A percentile compares a stretch with the other conserved stretches of the same genome.
Evolutionary conservation across 2,329 filamentous ascomycete genomes (phyloP).

Genomic region (Sclerotinia minor): DNA sequence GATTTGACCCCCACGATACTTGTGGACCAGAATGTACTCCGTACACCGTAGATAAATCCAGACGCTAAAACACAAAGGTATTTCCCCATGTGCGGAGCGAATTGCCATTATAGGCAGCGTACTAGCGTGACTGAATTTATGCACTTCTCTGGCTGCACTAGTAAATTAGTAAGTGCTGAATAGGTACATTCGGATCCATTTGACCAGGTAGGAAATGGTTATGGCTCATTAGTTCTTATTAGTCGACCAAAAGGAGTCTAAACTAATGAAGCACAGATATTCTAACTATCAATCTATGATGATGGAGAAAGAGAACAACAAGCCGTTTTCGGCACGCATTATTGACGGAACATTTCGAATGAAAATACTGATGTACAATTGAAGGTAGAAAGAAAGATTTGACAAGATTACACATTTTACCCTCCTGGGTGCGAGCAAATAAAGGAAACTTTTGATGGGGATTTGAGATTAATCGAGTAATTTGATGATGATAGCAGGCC

Average conservation of each 20-base stretch:
- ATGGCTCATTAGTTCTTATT: neutral
- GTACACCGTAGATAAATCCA: no score
- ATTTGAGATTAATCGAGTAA: neutral
- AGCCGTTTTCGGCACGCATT: neutral
- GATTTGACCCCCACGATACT: neutral
- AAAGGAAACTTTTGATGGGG: neutral
- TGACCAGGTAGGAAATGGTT: neutral
- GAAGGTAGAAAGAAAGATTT: neutral
- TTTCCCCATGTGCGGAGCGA: neutral
- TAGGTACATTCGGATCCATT: neutral
- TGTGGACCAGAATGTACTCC: no score
- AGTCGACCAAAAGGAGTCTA: neutral
- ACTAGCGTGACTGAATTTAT: neutral
- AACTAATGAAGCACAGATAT: neutral
- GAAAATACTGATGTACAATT: neutral
- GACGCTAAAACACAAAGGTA: no score
- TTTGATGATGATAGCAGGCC: neutral
- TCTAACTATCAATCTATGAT: no score
- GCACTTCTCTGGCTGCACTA: neutral
- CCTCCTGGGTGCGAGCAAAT: neutral
- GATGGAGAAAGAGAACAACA: neutral
- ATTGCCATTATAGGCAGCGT: neutral
- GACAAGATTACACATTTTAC: neutral
- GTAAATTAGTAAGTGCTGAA: neutral
- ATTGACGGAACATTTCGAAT: neutral